A percentile compares a stretch with the other conserved stretches of the same genome.
Evolutionary conservation across 345 rosid genomes (phyloP).

Genomic region (Melaleuca quinquenervia): DNA sequence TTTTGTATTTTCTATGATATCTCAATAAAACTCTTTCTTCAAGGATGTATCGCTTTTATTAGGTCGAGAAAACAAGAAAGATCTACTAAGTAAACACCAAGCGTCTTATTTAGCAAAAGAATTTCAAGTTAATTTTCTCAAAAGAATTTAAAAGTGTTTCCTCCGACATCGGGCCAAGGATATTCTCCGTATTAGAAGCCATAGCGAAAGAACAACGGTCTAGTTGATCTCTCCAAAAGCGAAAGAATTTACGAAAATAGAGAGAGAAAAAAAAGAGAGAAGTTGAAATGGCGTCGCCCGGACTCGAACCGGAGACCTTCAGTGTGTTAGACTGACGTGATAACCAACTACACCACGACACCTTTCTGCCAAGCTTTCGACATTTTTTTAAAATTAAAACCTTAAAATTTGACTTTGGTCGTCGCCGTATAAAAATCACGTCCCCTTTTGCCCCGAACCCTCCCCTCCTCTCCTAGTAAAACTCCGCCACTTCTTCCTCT

Average conservation of each 20-base stretch:
- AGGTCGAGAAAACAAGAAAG: background rate
- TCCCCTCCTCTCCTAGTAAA: background rate
- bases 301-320: constrained; percentile 95
- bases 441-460: background rate
- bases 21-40: background rate
- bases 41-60: background rate
- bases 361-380: background rate
- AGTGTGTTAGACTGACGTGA: constrained; percentile 99
- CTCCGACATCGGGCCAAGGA: background rate
- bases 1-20: background rate
- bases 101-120: background rate
- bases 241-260: background rate
- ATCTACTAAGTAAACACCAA: background rate
- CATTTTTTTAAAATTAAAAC: fast-evolving
- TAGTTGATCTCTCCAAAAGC: background rate
- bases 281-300: constrained; percentile 56
- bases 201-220: background rate
- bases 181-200: background rate
- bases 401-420: background rate
- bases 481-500: constrained; percentile 4
- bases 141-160: background rate
- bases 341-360: constrained; percentile 99
- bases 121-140: background rate
- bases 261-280: fast-evolving
- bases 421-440: background rate